Conservation (phyloP, 495 filamentous ascomycete species). For the Immersiella caudata region DNA sequence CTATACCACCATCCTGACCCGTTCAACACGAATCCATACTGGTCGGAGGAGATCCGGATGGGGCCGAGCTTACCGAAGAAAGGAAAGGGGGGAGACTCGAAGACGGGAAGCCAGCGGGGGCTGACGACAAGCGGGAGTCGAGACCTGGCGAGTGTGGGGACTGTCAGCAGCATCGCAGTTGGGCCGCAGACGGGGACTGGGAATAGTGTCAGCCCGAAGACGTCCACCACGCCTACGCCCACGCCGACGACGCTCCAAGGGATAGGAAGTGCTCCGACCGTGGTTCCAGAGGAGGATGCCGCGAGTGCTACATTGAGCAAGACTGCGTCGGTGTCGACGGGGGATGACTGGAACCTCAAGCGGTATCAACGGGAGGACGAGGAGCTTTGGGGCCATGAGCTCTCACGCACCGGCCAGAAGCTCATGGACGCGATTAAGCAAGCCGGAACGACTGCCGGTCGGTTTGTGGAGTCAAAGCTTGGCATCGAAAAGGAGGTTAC, state of each 20-base stretch:
- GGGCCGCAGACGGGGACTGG: slow-evolving; percentile 28
- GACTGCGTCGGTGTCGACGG: slow-evolving; percentile 34
- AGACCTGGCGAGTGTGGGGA: slow-evolving; percentile 39
- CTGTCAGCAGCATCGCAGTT: slow-evolving; percentile 31
- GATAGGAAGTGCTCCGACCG: slow-evolving; percentile 35
- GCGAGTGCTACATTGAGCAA: slow-evolving; percentile 35
- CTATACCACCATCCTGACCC: slow-evolving; percentile 78
- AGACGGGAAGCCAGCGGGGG: slow-evolving; percentile 52
- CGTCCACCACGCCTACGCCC: slow-evolving; percentile 15
- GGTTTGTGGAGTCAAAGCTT: slow-evolving; percentile 49
- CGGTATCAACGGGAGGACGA: slow-evolving; percentile 86
- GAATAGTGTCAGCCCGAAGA: slow-evolving; percentile 30
- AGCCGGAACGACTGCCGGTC: slow-evolving; percentile 53
- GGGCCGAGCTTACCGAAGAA: slow-evolving; percentile 74
- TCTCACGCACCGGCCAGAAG: slow-evolving; percentile 45
- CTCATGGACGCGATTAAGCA: slow-evolving; percentile 55
- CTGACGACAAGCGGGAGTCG: slow-evolving; percentile 49
- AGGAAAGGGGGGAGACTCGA: slow-evolving; percentile 52
- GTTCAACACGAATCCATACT: slow-evolving; percentile 82
- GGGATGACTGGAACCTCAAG: slow-evolving; percentile 69
- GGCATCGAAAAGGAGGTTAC: slow-evolving; percentile 45
- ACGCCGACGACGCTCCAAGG: neutral
- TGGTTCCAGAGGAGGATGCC: slow-evolving; percentile 32
- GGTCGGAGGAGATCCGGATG: slow-evolving; percentile 79
- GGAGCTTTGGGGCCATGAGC: slow-evolving; percentile 69